Conservation (phyloP, 1,139 yeast species). For the Debaryomyces subglobosus region DNA sequence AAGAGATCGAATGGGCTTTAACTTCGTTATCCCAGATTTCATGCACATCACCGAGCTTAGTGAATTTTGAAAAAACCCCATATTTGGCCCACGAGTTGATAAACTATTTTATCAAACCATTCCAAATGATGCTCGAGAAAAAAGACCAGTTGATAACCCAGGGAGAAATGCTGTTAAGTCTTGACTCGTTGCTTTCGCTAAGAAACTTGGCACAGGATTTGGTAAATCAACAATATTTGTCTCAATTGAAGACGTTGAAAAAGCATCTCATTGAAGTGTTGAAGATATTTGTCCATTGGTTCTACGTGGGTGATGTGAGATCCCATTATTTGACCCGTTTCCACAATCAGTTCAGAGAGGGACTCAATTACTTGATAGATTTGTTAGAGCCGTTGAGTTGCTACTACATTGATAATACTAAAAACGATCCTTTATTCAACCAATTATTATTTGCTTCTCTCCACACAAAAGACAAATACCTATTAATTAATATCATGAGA, state of each 20-base stretch:
- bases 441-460: slow-evolving; percentile 50
- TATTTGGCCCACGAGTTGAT: slow-evolving; percentile 56
- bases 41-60: slow-evolving; percentile 47
- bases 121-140: slow-evolving; percentile 28
- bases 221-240: slow-evolving; percentile 77
- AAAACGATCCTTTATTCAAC: slow-evolving; percentile 63
- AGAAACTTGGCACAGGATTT: slow-evolving; percentile 85
- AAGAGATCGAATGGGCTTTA: slow-evolving; percentile 70
- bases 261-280: slow-evolving; percentile 50
- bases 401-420: slow-evolving; percentile 72
- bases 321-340: slow-evolving; percentile 24
- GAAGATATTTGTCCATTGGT: slow-evolving; percentile 49
- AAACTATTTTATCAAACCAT: slow-evolving; percentile 41
- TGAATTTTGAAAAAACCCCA: slow-evolving; percentile 52
- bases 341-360: slow-evolving; percentile 56
- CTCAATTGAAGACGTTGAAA: slow-evolving; percentile 55
- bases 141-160: slow-evolving; percentile 28
- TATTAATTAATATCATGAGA: slow-evolving; percentile 48
- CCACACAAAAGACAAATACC: slow-evolving; percentile 56
- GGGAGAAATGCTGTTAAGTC: slow-evolving; percentile 44
- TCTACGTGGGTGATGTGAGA: slow-evolving; percentile 25
- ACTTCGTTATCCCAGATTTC: slow-evolving; percentile 61
- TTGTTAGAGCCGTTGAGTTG: slow-evolving; percentile 84
- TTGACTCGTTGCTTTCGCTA: slow-evolving; percentile 70
- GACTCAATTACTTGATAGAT: slow-evolving; percentile 72